Evolutionary conservation across 495 filamentous ascomycete genomes (phyloP), one percentile per base, ranked within the genome.

Genomic region (Hypomontagnella monticulosa): DNA sequence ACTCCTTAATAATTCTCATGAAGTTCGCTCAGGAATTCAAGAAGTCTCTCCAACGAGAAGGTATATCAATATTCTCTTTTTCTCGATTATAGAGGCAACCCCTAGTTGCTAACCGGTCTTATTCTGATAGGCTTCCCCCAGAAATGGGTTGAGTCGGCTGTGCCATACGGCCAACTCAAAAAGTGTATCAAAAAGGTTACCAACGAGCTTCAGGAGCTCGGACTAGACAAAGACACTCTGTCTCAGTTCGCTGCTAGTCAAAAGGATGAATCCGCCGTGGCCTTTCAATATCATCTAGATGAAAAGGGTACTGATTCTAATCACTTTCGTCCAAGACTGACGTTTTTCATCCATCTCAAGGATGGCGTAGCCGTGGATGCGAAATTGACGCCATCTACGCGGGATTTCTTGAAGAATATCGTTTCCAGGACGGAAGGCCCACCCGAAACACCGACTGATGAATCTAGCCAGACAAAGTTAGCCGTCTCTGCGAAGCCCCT

Each of bases 11-110:
- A 37, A 37, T 48, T 58, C 38, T 68, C 46, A 92, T 92, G 89
- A 92, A 92, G 78, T 92, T 91, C 76, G 88, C 83, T n/a, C 88
- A 87, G 63, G 80, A 84, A 38, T 91, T 88, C 70, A 78, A 84
- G 57, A 80, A 86, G 65, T 79, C 80, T 47, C 78, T 92, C 33
- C 67, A 80, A 51, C 79, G 74, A 57, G 85, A 87, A 59, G 80
- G 76, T 61, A 80, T 73, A 38, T 16, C 19, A 10, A n/a, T 36
- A 0, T 18, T 30, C 15, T 16, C 46, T 15, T 2, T 9, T 10
- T 18, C 3, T 63, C 10, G 27, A 30, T 10, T 27, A 27, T 27
- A 27, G 23, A 27, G 6, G 23, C n/a, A 27, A 41, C 16, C 27
- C 9, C 3, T 16, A 32, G 8, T 44, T 50, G 42, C 61, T 72